A percentile compares a stretch with the other conserved stretches of the same genome.
phyloP scores from a whole-genome alignment of 345 rosid genomes.

The Aquilaria malaccensis region DNA sequence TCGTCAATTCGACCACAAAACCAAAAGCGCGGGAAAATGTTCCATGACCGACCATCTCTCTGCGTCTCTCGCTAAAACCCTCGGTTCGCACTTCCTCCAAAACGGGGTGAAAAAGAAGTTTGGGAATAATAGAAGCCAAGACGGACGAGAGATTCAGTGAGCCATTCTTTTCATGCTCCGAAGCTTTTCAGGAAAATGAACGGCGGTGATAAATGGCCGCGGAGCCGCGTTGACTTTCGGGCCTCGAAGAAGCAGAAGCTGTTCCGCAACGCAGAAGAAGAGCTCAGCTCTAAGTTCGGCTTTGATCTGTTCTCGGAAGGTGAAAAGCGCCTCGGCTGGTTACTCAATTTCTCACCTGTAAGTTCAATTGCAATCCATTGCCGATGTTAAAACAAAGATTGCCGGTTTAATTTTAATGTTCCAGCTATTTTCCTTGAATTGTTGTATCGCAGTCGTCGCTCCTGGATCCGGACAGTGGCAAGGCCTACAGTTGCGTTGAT shows the following conservation, averaged over 20 bases:
- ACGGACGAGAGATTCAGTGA: neutral
- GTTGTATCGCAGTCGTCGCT: conserved; percentile 64
- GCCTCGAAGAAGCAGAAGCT: conserved; percentile 55
- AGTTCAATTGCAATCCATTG: conserved; percentile 13
- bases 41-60: conserved; percentile 12
- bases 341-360: conserved; percentile 78
- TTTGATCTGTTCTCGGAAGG: conserved; percentile 86
- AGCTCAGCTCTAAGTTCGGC: conserved; percentile 82
- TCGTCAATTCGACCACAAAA: too few relatives aligned
- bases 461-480: conserved; percentile 64
- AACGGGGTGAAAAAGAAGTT: neutral
- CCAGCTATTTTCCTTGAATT: conserved; percentile 10
- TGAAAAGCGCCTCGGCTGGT: conserved; percentile 90
- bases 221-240: conserved; percentile 46
- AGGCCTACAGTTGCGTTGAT: conserved; percentile 67
- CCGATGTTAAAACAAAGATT: neutral
- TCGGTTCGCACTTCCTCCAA: neutral
- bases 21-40: conserved; percentile 6
- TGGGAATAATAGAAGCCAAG: neutral
- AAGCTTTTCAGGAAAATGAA: neutral
- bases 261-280: conserved; percentile 67
- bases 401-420: neutral
- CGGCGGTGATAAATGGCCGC: conserved; percentile 36
- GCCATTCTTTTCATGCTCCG: neutral
- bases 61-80: neutral